These are phyloP conservation scores for Amoeboradix gromovi DNA, from an alignment of 371 early-diverging fungal species.

Conservation along the genomic window DNA sequence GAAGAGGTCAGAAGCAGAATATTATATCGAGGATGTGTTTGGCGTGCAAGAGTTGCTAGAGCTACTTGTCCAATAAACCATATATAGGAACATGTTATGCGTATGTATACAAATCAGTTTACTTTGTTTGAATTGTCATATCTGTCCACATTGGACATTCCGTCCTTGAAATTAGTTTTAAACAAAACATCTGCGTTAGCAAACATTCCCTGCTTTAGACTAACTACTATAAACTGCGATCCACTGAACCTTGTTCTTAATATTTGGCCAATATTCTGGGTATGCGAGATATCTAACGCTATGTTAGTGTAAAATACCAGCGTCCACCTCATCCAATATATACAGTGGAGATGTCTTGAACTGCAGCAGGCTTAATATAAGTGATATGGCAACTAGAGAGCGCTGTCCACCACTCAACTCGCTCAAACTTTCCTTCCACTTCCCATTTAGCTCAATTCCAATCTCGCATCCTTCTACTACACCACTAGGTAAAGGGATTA, in stretches of 20 bases:
- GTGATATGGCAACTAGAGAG: slow-evolving; percentile 76
- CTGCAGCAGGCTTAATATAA: slow-evolving; percentile 86
- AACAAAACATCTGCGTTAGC: slow-evolving; percentile 95
- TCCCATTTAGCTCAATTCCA: slow-evolving; percentile 78
- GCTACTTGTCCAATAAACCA: no score
- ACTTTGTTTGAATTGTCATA: background rate
- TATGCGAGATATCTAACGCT: slow-evolving; percentile 92
- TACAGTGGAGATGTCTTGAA: slow-evolving; percentile 99
- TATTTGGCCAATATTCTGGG: slow-evolving; percentile 94
- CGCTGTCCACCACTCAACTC: slow-evolving; percentile 98
- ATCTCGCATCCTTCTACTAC: slow-evolving; percentile 73
- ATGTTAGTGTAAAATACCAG: no score
- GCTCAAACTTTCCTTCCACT: slow-evolving; percentile 86
- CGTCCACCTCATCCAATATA: slow-evolving; percentile 98
- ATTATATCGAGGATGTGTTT: slow-evolving; percentile 36
- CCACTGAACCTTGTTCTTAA: slow-evolving; percentile 78
- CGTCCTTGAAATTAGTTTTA: slow-evolving; percentile 77
- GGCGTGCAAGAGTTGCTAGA: no score
- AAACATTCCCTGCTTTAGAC: slow-evolving; percentile 99
- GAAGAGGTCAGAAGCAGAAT: slow-evolving; percentile 73
- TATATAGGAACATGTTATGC: no score
- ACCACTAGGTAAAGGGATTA: slow-evolving; percentile 55
- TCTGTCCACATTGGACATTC: slow-evolving; percentile 68
- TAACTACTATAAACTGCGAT: slow-evolving; percentile 96
- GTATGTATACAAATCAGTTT: no score